Conservation (phyloP, 2,329 filamentous ascomycete genomes). For the Aspergillus sp. region DNA sequence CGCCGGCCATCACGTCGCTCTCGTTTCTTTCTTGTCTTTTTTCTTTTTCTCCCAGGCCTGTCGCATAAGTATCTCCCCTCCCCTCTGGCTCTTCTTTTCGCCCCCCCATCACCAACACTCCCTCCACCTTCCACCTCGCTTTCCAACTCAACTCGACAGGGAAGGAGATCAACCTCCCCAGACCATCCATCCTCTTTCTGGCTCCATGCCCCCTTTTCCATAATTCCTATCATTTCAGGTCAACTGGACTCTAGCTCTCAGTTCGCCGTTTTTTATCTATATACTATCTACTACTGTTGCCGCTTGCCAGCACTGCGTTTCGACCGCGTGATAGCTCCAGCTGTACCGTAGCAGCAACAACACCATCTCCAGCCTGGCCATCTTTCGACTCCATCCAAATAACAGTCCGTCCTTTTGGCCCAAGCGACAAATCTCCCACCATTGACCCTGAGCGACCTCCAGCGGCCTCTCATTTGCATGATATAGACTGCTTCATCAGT, state of each 20-base stretch:
- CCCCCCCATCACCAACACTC: background rate
- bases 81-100: background rate
- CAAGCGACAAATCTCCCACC: conserved; percentile 1
- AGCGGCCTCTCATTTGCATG: background rate
- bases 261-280: conserved; percentile 4
- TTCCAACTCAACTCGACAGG: background rate
- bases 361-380: background rate
- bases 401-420: conserved; percentile 9
- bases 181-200: background rate
- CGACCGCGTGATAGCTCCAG: conserved; percentile 12
- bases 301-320: conserved; percentile 3
- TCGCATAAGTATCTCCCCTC: background rate
- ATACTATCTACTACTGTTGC: conserved; percentile 15
- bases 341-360: conserved; percentile 11
- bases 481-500: conserved; percentile 9
- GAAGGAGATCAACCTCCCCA: background rate
- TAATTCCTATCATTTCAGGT: conserved; percentile 9
- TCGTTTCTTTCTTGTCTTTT: background rate
- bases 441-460: background rate
- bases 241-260: conserved; percentile 7
- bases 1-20: background rate
- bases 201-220: background rate
- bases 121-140: background rate
- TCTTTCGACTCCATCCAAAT: background rate
- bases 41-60: background rate